Evolutionary conservation across 768 basidiomycete species (phyloP), one percentile per base, ranked within the genome.

Genomic region (Hericium rajendrae): DNA sequence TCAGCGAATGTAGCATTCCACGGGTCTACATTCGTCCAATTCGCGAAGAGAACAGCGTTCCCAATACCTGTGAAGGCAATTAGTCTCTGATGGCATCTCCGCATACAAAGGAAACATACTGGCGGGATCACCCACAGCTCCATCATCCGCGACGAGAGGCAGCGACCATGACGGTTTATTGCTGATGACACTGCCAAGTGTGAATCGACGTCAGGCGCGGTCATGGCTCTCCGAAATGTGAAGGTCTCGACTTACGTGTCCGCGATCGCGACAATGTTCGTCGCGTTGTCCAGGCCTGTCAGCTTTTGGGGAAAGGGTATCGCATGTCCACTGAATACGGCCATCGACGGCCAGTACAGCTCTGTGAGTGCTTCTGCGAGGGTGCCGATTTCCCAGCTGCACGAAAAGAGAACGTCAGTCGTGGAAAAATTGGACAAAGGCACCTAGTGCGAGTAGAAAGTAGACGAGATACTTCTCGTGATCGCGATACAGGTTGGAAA

Each of bases 121-220:
- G 2, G 83, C 79, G 13, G 84, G 84, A 62, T 86, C 85, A 0
- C 77, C 83, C 8, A 78, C 81, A 32, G 80, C 78, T 32, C 77
- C 77, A 53, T 80, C 71, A 16, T 73, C 70, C n/a, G 72, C 66
- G n/a, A 79, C 68, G 20, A 85, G 67, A 10, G 79, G 65, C 28
- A 74, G 62, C 16, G 73, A 70, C 46, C 70, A 59, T 13, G 71
- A 63, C 9, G 72, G 69, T 54, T 74, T 78, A 39, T 58, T 60
- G 6, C 64, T 57, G n/a, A 81, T 72, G 32, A 71, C 69, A 26
- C 77, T 79, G 50, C 53, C 10, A 18, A 32, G 9, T 41, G 20
- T 51, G 49, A 59, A 60, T 16, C 40, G 9, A 51, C 11, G 46
- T 55, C 43, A 46, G 43, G 12, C 16, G 13, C 12, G 39, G 26